phyloP scores from a whole-genome alignment of 768 basidiomycete species.

The Hydnum rufescens region DNA sequence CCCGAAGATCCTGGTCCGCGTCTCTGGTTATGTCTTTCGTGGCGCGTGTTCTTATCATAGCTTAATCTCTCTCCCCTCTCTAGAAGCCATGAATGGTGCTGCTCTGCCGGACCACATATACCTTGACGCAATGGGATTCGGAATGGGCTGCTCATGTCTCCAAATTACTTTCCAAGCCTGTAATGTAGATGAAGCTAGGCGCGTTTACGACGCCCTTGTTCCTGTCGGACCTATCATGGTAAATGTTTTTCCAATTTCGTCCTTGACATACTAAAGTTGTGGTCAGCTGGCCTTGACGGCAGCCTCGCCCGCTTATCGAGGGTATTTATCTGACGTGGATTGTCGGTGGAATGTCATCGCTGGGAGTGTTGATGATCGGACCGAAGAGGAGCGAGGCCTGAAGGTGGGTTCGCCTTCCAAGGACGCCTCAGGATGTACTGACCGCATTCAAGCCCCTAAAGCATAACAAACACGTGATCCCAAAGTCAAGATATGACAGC shows the following conservation, averaged over 20 bases:
- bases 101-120: conserved; percentile 85
- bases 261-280: neutral
- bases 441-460: conserved; percentile 68
- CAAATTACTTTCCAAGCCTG: conserved; percentile 97
- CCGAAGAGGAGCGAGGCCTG: conserved; percentile 79
- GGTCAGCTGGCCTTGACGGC: conserved; percentile 78
- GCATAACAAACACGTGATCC: conserved; percentile 55
- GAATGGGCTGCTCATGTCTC: conserved; percentile 97
- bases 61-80: conserved; percentile 5
- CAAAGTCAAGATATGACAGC: conserved; percentile 94
- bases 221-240: conserved; percentile 94
- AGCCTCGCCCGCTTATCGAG: conserved; percentile 86
- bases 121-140: conserved; percentile 98
- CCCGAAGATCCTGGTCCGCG: conserved; percentile 62
- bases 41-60: neutral
- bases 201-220: conserved; percentile 90
- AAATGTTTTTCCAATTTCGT: conserved; percentile 12
- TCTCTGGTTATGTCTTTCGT: neutral
- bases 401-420: conserved; percentile 30
- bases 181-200: conserved; percentile 76
- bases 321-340: conserved; percentile 90
- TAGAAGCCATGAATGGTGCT: conserved; percentile 80
- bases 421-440: neutral
- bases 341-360: conserved; percentile 98
- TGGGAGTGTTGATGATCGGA: conserved; percentile 95